These are phyloP conservation scores for Sugiyamaella paludigena DNA, from an alignment of 1,139 yeast species.

Conservation along the genomic window DNA sequence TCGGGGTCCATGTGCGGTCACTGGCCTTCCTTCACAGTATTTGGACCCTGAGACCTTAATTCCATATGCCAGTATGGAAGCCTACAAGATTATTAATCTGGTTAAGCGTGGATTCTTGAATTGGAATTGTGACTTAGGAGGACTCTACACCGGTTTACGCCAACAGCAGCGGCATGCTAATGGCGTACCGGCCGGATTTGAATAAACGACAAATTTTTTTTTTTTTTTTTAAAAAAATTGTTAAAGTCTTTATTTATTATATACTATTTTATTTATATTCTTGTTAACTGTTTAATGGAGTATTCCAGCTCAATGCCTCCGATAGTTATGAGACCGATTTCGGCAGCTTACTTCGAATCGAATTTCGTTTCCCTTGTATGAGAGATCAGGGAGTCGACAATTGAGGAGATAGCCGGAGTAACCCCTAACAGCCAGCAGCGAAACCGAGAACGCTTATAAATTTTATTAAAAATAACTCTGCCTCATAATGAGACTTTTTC, in stretches of 20 bases:
- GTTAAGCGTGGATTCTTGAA: conserved; percentile 63
- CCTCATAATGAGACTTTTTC: too few relatives aligned
- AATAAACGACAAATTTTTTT: neutral
- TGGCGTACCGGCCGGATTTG: conserved; percentile 87
- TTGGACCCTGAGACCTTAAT: conserved; percentile 81
- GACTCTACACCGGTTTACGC: conserved; percentile 60
- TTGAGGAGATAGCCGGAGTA: too few relatives aligned
- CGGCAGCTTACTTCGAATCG: too few relatives aligned
- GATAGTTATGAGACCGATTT: neutral
- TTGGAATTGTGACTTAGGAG: conserved; percentile 74
- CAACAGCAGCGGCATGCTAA: conserved; percentile 62
- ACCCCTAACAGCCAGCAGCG: too few relatives aligned
- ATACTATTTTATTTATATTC: conserved; percentile 10
- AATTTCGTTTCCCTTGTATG: too few relatives aligned
- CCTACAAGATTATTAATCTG: conserved; percentile 65
- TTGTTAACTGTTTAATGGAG: neutral
- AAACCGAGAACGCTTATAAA: too few relatives aligned
- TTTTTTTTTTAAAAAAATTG: too few relatives aligned
- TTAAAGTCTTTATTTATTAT: conserved; percentile 6
- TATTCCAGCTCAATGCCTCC: neutral
- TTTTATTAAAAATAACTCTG: too few relatives aligned
- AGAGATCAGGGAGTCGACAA: too few relatives aligned
- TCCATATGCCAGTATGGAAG: conserved; percentile 80
- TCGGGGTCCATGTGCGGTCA: conserved; percentile 55
- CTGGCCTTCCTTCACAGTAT: conserved; percentile 77